These are phyloP conservation scores for Ophiostoma himal-ulmi DNA, from an alignment of 2,329 filamentous ascomycete species.

Conservation along the genomic window DNA sequence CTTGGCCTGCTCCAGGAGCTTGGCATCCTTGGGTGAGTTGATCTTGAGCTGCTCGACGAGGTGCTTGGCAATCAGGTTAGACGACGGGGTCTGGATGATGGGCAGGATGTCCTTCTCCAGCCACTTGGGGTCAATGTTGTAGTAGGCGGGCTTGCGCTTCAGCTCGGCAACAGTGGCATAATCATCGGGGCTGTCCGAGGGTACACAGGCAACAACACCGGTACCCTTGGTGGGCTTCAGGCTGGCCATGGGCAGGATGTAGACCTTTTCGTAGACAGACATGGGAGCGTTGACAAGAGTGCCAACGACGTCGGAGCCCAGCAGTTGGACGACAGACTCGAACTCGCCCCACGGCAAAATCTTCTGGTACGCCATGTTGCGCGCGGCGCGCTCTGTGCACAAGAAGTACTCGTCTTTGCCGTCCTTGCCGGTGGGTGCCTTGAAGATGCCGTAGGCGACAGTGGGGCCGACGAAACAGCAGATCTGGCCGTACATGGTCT, in stretches of 20 bases:
- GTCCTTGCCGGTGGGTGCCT: conserved; percentile 41
- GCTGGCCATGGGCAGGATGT: conserved; percentile 91
- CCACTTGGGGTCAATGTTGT: conserved; percentile 96
- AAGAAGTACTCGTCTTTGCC: conserved; percentile 72
- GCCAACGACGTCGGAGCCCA: conserved; percentile 75
- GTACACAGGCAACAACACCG: conserved; percentile 91
- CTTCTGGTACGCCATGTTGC: conserved; percentile 95
- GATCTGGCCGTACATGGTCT: conserved; percentile 98
- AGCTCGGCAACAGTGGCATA: conserved; percentile 84
- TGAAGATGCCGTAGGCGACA: conserved; percentile 81
- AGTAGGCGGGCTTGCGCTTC: conserved; percentile 91
- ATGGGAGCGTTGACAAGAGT: conserved; percentile 87
- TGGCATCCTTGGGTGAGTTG: conserved; percentile 88
- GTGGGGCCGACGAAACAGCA: conserved; percentile 92
- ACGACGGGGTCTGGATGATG: conserved; percentile 82
- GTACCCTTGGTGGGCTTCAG: conserved; percentile 92
- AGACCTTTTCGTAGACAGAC: conserved; percentile 75
- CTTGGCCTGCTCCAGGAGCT: conserved; percentile 87
- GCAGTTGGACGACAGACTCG: conserved; percentile 67
- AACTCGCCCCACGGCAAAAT: conserved; percentile 63
- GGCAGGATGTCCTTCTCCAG: conserved; percentile 82
- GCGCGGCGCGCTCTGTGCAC: conserved; percentile 51
- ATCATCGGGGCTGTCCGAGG: conserved; percentile 93
- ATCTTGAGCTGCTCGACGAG: conserved; percentile 94
- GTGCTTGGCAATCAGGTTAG: conserved; percentile 70